Conservation (phyloP, 2,329 filamentous ascomycete species). For the Ophiosphaerella narmari region DNA sequence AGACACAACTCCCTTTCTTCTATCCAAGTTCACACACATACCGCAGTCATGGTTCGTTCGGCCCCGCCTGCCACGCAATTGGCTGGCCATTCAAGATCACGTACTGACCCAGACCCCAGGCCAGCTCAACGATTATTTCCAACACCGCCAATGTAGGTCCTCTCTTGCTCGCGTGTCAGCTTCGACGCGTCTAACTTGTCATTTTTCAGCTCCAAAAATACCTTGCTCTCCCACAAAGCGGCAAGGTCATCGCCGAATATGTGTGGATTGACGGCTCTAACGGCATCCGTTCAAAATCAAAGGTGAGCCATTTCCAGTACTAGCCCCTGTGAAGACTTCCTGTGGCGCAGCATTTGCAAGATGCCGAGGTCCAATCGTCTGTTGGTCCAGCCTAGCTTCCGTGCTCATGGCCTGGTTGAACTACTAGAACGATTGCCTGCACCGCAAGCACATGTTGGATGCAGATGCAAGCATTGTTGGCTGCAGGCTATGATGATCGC, state of each 20-base stretch:
- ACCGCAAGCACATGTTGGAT: constrained; percentile 11
- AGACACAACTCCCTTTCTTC: constrained; percentile 5
- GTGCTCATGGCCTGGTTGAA: background rate
- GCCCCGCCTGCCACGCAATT: constrained; percentile 3
- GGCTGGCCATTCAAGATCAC: background rate
- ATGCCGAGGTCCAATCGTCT: too few species aligned
- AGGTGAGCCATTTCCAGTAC: constrained; percentile 65
- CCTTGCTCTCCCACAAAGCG: constrained; percentile 87
- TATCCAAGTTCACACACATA: constrained; percentile 15
- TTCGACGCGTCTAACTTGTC: constrained; percentile 23
- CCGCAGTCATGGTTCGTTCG: constrained; percentile 41
- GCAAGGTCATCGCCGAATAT: constrained; percentile 90
- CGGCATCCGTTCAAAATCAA: constrained; percentile 90
- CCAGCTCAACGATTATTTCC: constrained; percentile 50
- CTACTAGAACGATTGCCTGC: constrained; percentile 3
- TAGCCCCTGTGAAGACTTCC: background rate
- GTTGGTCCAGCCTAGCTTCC: too few species aligned
- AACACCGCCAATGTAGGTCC: constrained; percentile 55
- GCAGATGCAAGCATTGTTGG: constrained; percentile 9
- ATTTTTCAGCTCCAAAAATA: constrained; percentile 81
- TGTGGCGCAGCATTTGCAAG: constrained; percentile 13
- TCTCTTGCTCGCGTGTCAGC: constrained; percentile 20
- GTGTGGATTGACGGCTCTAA: constrained; percentile 90
- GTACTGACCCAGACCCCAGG: constrained; percentile 27
- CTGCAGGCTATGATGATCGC: constrained; percentile 13